Evolutionary conservation across 495 filamentous ascomycete genomes (phyloP), one percentile per base, ranked within the genome.

Genomic region (Aspergillus hancockii): DNA sequence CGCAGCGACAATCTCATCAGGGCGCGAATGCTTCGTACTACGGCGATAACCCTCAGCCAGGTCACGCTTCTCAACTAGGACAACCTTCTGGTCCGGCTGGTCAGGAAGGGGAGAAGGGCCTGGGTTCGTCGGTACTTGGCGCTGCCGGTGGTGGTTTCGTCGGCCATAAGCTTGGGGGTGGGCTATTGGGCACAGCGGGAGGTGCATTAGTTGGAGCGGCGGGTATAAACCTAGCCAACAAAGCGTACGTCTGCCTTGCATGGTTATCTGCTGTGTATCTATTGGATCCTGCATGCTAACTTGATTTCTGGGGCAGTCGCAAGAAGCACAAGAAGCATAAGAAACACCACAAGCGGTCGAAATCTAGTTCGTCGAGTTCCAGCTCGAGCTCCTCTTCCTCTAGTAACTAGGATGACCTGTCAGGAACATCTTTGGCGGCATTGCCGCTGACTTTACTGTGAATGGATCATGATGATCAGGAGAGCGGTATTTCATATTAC

Each of bases 191-290:
- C 2, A 74, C 75, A n/a, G 67, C 72, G 2, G 73, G 71, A 25
- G 77, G 76, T 56, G 78, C 73, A 21, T 58, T 79, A 51, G 65
- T 72, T 7, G 80, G 80, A 38, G 79, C 77, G n/a, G 66, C 77
- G 21, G 76, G 72, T 25, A 71, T 74, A 60, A 78, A 76, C 49
- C 56, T 69, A 28, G 72, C 64, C 4, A 72, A 71, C 57, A 68
- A 76, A 49, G 52, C 72, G 78, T 79, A 63, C 63, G 75, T 65
- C 41, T 59, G 36, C 10, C 16, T 23, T 25, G 12, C 34, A 1
- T 49, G 46, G 50, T 9, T 25, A 25, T 40, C 19, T 47, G 46
- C 14, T 54, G 4, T 12, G 10, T 8, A 9, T 16, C n/a, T 36
- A 28, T 43, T 12, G 1, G 13, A 13, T 30, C 18, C 47, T 13